phyloP scores from a whole-genome alignment of 345 rosid species.

The Rubroshorea leprosula region DNA sequence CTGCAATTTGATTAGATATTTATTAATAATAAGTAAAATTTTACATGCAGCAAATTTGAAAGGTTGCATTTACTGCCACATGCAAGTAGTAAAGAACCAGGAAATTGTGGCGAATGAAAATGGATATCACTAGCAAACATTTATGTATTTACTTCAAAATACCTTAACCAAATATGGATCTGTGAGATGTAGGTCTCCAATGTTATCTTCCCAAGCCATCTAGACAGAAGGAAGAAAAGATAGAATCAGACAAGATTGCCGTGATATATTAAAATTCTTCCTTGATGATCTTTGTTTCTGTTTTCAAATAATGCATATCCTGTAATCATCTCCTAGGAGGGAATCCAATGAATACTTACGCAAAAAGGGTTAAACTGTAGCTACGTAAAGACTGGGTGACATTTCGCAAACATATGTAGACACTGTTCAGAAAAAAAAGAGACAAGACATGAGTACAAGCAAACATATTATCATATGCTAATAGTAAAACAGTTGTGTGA shows the following conservation, averaged over 20 bases:
- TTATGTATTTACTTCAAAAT: constrained; percentile 16
- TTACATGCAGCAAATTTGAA: neutral
- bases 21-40: neutral
- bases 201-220: constrained; percentile 93
- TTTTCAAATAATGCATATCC: neutral
- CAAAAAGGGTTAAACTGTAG: constrained; percentile 85
- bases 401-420: constrained; percentile 86
- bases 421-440: constrained; percentile 42
- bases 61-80: neutral
- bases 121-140: constrained; percentile 2
- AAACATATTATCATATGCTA: neutral
- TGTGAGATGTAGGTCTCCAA: constrained; percentile 91
- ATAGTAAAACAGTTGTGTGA: constrained; percentile 13
- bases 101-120: neutral
- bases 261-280: neutral
- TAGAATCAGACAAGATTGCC: neutral
- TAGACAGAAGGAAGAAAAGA: constrained; percentile 18
- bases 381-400: constrained; percentile 76
- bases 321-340: neutral
- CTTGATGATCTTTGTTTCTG: neutral
- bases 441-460: constrained; percentile 10
- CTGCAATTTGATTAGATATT: constrained; percentile 42
- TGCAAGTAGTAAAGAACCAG: constrained; percentile 1
- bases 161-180: constrained; percentile 98
- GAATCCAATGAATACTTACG: constrained; percentile 47